Conservation (phyloP, 805 yeast species). For the Zygoascus bituminiphila region DNA sequence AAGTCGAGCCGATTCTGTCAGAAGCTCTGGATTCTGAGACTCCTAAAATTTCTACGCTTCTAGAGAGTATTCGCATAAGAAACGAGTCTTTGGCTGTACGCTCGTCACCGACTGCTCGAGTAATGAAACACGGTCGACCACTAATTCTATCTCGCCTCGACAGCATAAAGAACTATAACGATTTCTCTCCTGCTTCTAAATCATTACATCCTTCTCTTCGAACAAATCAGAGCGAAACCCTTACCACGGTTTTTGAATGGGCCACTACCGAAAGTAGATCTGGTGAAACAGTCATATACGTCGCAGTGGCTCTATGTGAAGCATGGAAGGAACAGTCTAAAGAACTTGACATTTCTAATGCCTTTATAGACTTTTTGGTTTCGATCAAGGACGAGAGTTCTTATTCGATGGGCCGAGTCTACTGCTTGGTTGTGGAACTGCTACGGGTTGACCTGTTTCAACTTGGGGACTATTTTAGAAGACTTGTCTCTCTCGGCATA, state of each 20-base stretch:
- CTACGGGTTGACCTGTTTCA: slow-evolving; percentile 41
- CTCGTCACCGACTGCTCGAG: slow-evolving; percentile 17
- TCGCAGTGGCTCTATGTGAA: slow-evolving; percentile 16
- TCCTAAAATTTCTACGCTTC: slow-evolving; percentile 8
- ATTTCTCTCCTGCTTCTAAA: slow-evolving; percentile 15
- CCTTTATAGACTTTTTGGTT: slow-evolving; percentile 22
- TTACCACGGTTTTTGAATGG: slow-evolving; percentile 23
- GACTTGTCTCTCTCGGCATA: slow-evolving; percentile 78
- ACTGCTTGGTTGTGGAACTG: slow-evolving; percentile 45
- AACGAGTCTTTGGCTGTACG: slow-evolving; percentile 20
- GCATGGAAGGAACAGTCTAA: slow-evolving; percentile 13
- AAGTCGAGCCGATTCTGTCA: slow-evolving; percentile 21
- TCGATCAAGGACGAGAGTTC: slow-evolving; percentile 5
- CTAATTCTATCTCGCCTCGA: slow-evolving; percentile 26
- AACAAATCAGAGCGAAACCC: slow-evolving; percentile 11
- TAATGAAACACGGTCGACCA: slow-evolving; percentile 11
- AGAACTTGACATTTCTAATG: slow-evolving; percentile 21
- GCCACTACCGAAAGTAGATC: slow-evolving; percentile 17
- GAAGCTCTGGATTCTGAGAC: slow-evolving; percentile 17
- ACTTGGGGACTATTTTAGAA: slow-evolving; percentile 63
- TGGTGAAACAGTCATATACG: slow-evolving; percentile 17
- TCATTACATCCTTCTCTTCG: slow-evolving; percentile 7
- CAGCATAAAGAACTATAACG: slow-evolving; percentile 20
- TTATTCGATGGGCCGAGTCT: slow-evolving; percentile 14
- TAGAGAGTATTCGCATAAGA: slow-evolving; percentile 16